Evolutionary conservation across 2,329 filamentous ascomycete genomes (phyloP).

Genomic region (Fonsecaea erecta): DNA sequence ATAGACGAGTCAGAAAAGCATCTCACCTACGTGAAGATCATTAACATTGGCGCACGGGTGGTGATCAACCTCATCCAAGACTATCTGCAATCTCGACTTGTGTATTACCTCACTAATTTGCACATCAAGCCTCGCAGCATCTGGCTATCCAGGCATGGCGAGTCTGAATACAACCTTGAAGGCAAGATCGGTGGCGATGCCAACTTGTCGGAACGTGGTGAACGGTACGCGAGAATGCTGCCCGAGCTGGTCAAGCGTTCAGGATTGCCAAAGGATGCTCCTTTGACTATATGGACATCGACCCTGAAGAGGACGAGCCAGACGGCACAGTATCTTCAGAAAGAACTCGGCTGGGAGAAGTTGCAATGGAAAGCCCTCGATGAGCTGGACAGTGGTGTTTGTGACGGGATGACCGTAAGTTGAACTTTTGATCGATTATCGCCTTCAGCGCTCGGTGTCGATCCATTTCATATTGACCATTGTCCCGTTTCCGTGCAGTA

Average conservation of each 20-base stretch:
- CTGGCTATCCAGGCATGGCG: slow-evolving; percentile 96
- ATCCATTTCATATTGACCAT: not conserved
- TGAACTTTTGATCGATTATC: not conserved
- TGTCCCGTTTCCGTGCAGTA: slow-evolving; percentile 54
- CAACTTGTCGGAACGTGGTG: slow-evolving; percentile 79
- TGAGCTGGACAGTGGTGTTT: slow-evolving; percentile 94
- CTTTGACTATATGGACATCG: slow-evolving; percentile 75
- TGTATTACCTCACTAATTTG: slow-evolving; percentile 98
- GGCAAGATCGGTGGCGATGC: slow-evolving; percentile 94
- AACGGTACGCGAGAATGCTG: slow-evolving; percentile 83
- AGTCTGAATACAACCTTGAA: slow-evolving; percentile 87
- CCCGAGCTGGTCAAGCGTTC: slow-evolving; percentile 84
- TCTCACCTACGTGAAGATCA: slow-evolving; percentile 94
- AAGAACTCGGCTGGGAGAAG: slow-evolving; percentile 76
- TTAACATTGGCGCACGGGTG: slow-evolving; percentile 86
- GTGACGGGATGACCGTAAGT: slow-evolving; percentile 78
- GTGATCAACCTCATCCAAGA: slow-evolving; percentile 98
- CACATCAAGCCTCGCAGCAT: slow-evolving; percentile 96
- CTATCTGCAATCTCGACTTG: slow-evolving; percentile 92
- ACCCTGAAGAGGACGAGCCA: slow-evolving; percentile 85
- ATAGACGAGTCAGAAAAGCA: slow-evolving; percentile 87
- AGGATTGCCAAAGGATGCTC: slow-evolving; percentile 70
- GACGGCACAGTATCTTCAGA: slow-evolving; percentile 80
- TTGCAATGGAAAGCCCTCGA: slow-evolving; percentile 98
- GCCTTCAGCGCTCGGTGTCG: not conserved